Base-by-base conservation (phyloP, 441 rosid genomes). In the Adansonia gregorii region DNA sequence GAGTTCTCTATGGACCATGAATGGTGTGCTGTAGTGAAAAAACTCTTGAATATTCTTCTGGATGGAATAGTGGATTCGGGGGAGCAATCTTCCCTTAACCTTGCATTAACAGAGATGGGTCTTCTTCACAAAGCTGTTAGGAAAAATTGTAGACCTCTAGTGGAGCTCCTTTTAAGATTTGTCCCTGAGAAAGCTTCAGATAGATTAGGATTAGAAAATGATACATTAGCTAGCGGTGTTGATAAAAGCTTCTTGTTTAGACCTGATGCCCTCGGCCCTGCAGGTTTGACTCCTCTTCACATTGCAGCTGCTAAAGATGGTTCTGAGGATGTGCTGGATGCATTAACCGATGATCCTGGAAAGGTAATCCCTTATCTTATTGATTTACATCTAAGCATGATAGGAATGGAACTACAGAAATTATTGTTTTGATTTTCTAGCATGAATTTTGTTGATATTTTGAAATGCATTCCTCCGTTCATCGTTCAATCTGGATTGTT, bases 271-370 rank as follows among this genome's bases (percentile, higher is more conserved):
- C 15, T 75, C 8, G 98, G 98, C 79, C 95, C 98, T 67, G 93
- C 88, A 17, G 95, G 98, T 83, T 85, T 93, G 87, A 94, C 98
- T n/a, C 98, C 98, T 84, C 95, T 94, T 73, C 98, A 94, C 87
- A 89, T 94, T 78, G 98, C 98, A 75, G 98, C 98, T 1, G 98
- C 98, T 69, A 94, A 89, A 90, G 98, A 94, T 88, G 93, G 91
- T 74, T 94, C 98, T 22, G 98, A 93, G 86, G 94, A 87, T 68
- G 89, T 93, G 70, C 78, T 94, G 76, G 93, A 93, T 66, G 92
- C 98, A 64, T 83, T 94, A 78, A 93, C 91, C 15, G 86, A 89
- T 80, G 98, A 93, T 83, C 98, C 98, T 52, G 87, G 87, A 82
- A 92, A 82, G 98, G 98, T 94, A 82, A 84, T 39, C 76, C 19